Conservation (phyloP, 345 rosid genomes). For the Anastatica hierochuntica region DNA sequence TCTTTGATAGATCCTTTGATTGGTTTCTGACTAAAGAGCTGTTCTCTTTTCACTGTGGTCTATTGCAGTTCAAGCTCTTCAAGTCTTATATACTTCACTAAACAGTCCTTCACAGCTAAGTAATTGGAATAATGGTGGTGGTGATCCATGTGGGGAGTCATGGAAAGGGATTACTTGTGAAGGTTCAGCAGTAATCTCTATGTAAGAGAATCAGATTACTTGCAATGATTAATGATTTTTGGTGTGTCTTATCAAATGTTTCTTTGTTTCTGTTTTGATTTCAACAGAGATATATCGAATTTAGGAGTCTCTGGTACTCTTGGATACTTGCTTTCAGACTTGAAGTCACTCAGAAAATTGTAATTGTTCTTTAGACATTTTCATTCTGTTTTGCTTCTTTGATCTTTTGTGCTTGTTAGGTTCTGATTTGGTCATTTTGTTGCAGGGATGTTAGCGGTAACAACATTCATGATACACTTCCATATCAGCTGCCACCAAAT, state of each 20-base stretch:
- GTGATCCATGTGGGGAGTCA: slow-evolving; percentile 94
- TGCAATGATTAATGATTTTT: not conserved
- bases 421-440: no score
- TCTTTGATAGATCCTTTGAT: slow-evolving; percentile 14
- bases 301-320: slow-evolving; percentile 71
- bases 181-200: slow-evolving; percentile 78
- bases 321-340: slow-evolving; percentile 81
- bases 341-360: slow-evolving; percentile 66
- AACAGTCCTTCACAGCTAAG: slow-evolving; percentile 79
- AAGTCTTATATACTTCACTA: slow-evolving; percentile 64
- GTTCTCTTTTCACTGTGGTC: slow-evolving; percentile 7
- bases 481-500: slow-evolving; percentile 93
- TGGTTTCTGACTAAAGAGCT: not conserved
- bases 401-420: no score
- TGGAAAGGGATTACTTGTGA: slow-evolving; percentile 91
- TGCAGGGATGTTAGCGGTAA: slow-evolving; percentile 83
- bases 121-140: slow-evolving; percentile 69
- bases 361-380: slow-evolving; percentile 22
- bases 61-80: slow-evolving; percentile 79
- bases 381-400: not conserved
- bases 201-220: slow-evolving; percentile 35
- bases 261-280: slow-evolving; percentile 10
- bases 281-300: slow-evolving; percentile 75
- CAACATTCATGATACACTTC: slow-evolving; percentile 69
- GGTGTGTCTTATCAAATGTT: not conserved